Percentiles rank a stretch among this genome's conserved stretches.
phyloP scores from a whole-genome alignment of 345 rosid genomes.

The Populus tremula region DNA sequence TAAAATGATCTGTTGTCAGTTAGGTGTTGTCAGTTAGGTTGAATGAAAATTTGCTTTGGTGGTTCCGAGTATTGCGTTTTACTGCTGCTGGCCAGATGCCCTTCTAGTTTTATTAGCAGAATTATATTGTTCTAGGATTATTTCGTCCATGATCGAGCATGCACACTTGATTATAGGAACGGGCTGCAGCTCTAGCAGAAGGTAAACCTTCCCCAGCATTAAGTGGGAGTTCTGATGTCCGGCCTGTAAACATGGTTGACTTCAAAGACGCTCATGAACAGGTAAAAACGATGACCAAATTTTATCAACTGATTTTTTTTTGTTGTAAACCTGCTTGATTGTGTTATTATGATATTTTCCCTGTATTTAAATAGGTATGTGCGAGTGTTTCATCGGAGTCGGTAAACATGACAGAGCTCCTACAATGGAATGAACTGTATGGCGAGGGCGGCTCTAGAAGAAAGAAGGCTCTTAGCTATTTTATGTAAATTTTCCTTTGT shows the following conservation, averaged over 20 bases:
- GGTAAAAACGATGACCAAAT: slow-evolving; percentile 37
- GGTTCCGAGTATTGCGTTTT: background rate
- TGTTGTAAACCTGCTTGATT: background rate
- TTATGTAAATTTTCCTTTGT: slow-evolving; percentile 56
- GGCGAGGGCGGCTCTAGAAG: slow-evolving; percentile 91
- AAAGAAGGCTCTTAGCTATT: slow-evolving; percentile 75
- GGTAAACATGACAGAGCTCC: slow-evolving; percentile 70
- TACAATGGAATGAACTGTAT: slow-evolving; percentile 81
- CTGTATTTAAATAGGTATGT: slow-evolving; percentile 50
- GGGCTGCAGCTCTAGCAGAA: slow-evolving; percentile 64
- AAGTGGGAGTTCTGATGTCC: slow-evolving; percentile 62
- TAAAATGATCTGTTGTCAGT: background rate
- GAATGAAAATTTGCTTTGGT: background rate
- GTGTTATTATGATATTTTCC: background rate
- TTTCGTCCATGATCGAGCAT: slow-evolving; percentile 1
- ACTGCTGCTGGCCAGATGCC: background rate
- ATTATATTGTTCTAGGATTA: background rate
- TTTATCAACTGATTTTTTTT: background rate
- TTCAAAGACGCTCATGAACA: slow-evolving; percentile 73
- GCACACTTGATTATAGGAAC: slow-evolving; percentile 48
- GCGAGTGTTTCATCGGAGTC: slow-evolving; percentile 92
- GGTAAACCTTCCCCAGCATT: slow-evolving; percentile 70
- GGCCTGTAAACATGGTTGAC: slow-evolving; percentile 77
- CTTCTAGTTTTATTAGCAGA: background rate
- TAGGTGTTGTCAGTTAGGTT: background rate